Evolutionary conservation across 2,329 filamentous ascomycete genomes (phyloP), one percentile per base, ranked within the genome.

Genomic region (Pseudopyrenochaeta lycopersici): DNA sequence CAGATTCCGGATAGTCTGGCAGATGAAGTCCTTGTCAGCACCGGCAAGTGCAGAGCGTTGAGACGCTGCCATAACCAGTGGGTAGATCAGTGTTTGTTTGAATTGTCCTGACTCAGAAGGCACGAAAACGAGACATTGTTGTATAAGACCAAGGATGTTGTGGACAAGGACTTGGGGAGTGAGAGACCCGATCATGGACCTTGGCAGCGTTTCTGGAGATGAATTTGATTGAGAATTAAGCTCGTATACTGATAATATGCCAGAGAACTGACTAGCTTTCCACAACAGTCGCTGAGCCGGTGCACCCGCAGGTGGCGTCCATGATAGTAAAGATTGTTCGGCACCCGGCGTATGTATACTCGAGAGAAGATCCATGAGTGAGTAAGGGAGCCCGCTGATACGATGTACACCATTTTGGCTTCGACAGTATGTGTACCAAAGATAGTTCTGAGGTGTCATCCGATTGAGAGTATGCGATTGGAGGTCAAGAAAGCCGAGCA

Each of bases 401-500:
- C 14, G 27, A n/a, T 52, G 11, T n/a, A 52, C 39, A 20, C 49
- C 49, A 14, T 20, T 5, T 35, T 52, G 49, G 7, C 43, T 42
- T 14, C 18, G 42, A 27, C 49, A 52, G 42, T 46, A 42, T 14
- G 32, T 21, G 20, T 46, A 15, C 49, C 49, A 52, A 12, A 47
- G n/a, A 10, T 42, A 21, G 23, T 46, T 30, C 14, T 46, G 30
- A n/a, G 17, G 11, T 10, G 49, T 52, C 20, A 38, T 32, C 7
- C 42, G 49, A 35, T 41, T 41, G 32, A 52, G 11, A 27, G 23
- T 41, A 42, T 52, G 43, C 2, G 49, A 20, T 33, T 30, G 49
- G 9, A 52, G 27, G 35, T 52, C 49, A 12, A 52, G 43, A 29
- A 23, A 47, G 27, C 49, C 49, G 20, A 52, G 49, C 20, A 41